phyloP scores from a whole-genome alignment of 306 rosid species.

The Cercis canadensis region DNA sequence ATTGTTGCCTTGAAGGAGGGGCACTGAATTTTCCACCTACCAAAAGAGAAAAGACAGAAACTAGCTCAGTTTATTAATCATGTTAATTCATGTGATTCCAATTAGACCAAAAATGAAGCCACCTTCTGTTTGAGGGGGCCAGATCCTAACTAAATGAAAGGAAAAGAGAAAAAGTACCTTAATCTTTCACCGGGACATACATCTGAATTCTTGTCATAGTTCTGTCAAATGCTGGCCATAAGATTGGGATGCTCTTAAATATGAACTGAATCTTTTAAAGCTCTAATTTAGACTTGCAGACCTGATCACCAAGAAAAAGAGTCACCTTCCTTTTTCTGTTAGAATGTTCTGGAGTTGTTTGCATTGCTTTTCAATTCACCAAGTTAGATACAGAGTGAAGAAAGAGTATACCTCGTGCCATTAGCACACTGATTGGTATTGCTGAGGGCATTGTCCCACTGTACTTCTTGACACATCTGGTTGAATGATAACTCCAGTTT shows the following conservation, averaged over 20 bases:
- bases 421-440: slow-evolving; percentile 19
- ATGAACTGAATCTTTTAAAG: too few relatives aligned
- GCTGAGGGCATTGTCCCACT: slow-evolving; percentile 15
- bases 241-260: slow-evolving; percentile 6
- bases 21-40: slow-evolving; percentile 23
- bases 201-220: too few relatives aligned
- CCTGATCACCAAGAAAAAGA: too few relatives aligned
- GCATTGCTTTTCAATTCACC: slow-evolving; percentile 17
- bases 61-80: slow-evolving; percentile 23
- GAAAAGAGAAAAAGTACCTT: slow-evolving; percentile 12
- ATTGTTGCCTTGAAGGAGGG: slow-evolving; percentile 21
- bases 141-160: slow-evolving; percentile 35
- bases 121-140: slow-evolving; percentile 26
- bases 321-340: too few relatives aligned
- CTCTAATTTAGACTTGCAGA: too few relatives aligned
- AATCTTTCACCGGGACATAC: slow-evolving; percentile 36
- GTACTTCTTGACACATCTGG: slow-evolving; percentile 18
- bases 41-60: slow-evolving; percentile 30
- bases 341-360: not conserved
- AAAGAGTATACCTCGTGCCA: slow-evolving; percentile 29
- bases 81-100: slow-evolving; percentile 18
- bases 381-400: not conserved
- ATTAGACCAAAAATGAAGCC: slow-evolving; percentile 35
- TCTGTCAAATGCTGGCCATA: slow-evolving; percentile 25
- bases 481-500: slow-evolving; percentile 26